A percentile compares a stretch with the other conserved stretches of the same genome.
These are phyloP conservation scores for Coemansia sp. DNA, from an alignment of 192 early-diverging fungal species.

Conservation along the genomic window DNA sequence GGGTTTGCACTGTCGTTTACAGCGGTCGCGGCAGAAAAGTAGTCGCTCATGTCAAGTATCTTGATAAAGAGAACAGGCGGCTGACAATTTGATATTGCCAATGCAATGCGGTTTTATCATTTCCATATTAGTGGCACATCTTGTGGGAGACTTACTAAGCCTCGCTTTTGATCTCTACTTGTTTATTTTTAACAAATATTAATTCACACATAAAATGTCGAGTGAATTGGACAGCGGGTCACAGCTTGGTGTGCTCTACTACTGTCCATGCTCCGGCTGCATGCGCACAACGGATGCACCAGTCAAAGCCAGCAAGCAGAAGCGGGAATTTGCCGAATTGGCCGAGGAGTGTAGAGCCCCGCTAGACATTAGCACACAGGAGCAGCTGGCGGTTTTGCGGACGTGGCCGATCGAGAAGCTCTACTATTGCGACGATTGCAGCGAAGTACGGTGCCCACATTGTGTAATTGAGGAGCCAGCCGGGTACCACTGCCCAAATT, in stretches of 20 bases:
- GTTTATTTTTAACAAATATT: neutral
- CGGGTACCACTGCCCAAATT: slow-evolving; percentile 94
- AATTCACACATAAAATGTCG: neutral
- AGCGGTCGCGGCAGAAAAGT: neutral
- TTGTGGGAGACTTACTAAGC: neutral
- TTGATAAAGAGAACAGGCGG: neutral
- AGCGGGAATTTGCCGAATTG: neutral
- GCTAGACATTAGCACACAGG: neutral
- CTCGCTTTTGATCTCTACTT: neutral
- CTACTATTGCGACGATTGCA: slow-evolving; percentile 90
- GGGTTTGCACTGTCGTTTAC: neutral
- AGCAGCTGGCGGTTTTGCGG: slow-evolving; percentile 28
- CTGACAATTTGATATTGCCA: neutral
- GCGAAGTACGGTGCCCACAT: slow-evolving; percentile 71
- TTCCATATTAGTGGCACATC: neutral
- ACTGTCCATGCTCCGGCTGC: slow-evolving; percentile 35
- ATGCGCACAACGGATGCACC: slow-evolving; percentile 13
- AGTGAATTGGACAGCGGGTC: slow-evolving; percentile 3
- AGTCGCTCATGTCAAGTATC: neutral
- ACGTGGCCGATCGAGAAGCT: slow-evolving; percentile 63
- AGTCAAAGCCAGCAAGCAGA: neutral
- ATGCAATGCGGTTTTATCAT: neutral
- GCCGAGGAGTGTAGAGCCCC: neutral
- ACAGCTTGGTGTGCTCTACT: slow-evolving; percentile 27
- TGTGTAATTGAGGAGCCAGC: slow-evolving; percentile 85